phyloP scores from a whole-genome alignment of 139 green algal species.

The Picochlorum sp. region DNA sequence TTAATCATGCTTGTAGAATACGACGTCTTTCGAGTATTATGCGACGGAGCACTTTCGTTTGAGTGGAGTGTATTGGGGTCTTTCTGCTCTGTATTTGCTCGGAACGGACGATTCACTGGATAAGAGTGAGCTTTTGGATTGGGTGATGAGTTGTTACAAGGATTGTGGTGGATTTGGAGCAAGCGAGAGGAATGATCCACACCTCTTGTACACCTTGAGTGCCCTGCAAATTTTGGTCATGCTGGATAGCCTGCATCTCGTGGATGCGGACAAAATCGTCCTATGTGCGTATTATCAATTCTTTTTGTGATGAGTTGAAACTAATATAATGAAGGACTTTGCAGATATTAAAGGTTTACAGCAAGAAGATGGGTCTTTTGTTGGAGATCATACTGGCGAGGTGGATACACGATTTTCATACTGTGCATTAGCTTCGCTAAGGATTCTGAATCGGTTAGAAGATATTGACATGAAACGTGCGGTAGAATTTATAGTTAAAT shows the following conservation, averaged over 20 bases:
- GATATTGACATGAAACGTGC: conserved; percentile 65
- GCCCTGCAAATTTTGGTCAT: conserved; percentile 91
- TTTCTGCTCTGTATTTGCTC: conserved; percentile 78
- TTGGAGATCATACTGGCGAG: conserved; percentile 92
- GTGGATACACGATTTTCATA: conserved; percentile 97
- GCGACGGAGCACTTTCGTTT: conserved; percentile 95
- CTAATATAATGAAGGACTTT: not conserved
- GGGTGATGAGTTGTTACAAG: conserved; percentile 63
- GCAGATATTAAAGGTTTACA: conserved; percentile 75
- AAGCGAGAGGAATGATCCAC: conserved; percentile 80
- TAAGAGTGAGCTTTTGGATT: conserved; percentile 32
- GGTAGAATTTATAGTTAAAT: conserved; percentile 66
- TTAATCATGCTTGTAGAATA: conserved; percentile 27
- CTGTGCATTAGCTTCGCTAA: conserved; percentile 70
- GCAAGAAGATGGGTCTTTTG: conserved; percentile 83
- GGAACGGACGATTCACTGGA: conserved; percentile 61
- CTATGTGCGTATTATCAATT: conserved; percentile 42
- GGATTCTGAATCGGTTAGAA: conserved; percentile 46
- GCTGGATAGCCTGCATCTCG: conserved; percentile 62
- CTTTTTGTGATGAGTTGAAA: not conserved
- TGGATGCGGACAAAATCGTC: conserved; percentile 62
- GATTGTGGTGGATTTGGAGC: conserved; percentile 74
- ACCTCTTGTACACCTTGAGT: conserved; percentile 93
- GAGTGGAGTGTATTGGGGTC: conserved; percentile 96
- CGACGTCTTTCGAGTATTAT: conserved; percentile 56